Base-by-base conservation (phyloP, 495 filamentous ascomycete genomes). In the Letharia lupina region DNA sequence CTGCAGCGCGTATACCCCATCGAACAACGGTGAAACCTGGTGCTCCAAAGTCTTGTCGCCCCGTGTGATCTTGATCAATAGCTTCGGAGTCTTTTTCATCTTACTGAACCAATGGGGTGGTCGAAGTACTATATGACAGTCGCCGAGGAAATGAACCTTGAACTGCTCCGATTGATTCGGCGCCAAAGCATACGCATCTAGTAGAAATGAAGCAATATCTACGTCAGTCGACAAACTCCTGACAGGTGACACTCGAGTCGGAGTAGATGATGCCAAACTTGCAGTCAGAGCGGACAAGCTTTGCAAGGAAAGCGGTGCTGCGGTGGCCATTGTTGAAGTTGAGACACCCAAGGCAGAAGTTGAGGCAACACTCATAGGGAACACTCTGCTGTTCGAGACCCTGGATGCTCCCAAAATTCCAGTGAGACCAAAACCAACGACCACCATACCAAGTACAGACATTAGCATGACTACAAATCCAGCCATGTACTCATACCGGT, bases 141-240 rank as follows among this genome's bases (percentile, higher is more conserved):
- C 82, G 12, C 84, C 86, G 68, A 87, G 77, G 37, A 83, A 78
- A 65, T 86, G 82, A n/a, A 87, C 75, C 67, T 85, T 83, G 72
- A 86, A 87, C 8, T 74, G 67, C 50, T 82, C 76, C 1, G 75
- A 76, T 45, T 76, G 71, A 48, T 81, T 80, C 35, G 62, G 57
- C 20, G 71, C 47, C 41, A 70, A 50, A 35, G 72, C 69, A 59
- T 65, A 67, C 57, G 72, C 42, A 60, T 77, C 75, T 52, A 74
- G 70, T 33, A 74, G 70, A 54, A 75, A 70, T 31, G 75, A 60
- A 3, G 73, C 67, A 41, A 75, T 64, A 28, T 75, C 70, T 13
- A 72, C 75, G 50, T 75, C 73, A 8, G 72, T 63, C 9, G 70
- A 67, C 52, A 56, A 42, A 44, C 59, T 65, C 47, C 45, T 70